Evolutionary conservation across 139 green algal genomes (phyloP).

Genomic region (Parachlorella kessleri): DNA sequence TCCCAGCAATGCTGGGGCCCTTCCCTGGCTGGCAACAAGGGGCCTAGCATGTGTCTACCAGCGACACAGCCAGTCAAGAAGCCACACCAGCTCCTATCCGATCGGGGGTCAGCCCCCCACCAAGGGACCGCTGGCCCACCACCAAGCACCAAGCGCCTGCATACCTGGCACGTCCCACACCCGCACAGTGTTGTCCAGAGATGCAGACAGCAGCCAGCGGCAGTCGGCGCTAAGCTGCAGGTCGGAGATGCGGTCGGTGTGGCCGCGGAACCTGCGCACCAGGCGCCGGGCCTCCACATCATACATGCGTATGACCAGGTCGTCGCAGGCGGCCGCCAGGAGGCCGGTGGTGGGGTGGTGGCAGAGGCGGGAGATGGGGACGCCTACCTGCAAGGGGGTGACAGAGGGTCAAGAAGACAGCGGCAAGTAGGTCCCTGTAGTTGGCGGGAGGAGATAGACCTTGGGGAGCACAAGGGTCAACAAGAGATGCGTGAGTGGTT

Average conservation of each 20-base stretch:
- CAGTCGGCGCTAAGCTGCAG: conserved; percentile 76
- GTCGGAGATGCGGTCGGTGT: conserved; percentile 82
- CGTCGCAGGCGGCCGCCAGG: conserved; percentile 61
- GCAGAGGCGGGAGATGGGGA: conserved; percentile 41
- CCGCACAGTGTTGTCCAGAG: conserved; percentile 87
- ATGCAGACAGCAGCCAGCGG: conserved; percentile 87
- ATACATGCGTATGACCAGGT: conserved; percentile 62
- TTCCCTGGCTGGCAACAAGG: no score
- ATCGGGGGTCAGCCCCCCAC: no score
- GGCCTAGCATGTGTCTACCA: no score
- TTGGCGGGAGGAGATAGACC: no score
- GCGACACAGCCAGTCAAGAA: no score
- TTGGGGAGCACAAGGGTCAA: no score
- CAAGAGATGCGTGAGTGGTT: no score
- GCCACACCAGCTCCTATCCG: no score
- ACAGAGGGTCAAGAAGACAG: neutral
- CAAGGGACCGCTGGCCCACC: no score
- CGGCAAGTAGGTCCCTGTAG: neutral
- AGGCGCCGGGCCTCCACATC: conserved; percentile 59
- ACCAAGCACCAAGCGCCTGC: no score
- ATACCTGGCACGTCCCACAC: conserved; percentile 90
- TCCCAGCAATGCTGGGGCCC: no score
- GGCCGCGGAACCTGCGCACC: conserved; percentile 85
- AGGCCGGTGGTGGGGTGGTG: conserved; percentile 50
- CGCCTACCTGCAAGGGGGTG: conserved; percentile 18